Evolutionary conservation across 2,329 filamentous ascomycete species (phyloP).

Genomic region (Diaporthe caulivora): DNA sequence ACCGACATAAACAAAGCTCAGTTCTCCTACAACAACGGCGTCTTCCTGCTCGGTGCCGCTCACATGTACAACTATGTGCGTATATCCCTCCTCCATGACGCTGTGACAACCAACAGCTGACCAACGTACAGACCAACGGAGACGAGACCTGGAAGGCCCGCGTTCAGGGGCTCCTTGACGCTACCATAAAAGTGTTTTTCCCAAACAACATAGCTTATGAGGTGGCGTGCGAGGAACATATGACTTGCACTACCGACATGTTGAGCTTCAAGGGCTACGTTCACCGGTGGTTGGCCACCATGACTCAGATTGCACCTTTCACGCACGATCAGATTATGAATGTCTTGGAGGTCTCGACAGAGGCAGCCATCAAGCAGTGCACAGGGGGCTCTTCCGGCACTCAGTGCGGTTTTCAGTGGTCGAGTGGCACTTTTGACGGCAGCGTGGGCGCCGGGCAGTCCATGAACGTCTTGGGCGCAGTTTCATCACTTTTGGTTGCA

Average conservation of each 20-base stretch:
- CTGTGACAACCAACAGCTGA: neutral
- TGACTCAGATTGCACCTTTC: constrained; percentile 39
- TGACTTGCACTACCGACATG: constrained; percentile 41
- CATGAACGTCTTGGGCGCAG: constrained; percentile 65
- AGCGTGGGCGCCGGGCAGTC: constrained; percentile 67
- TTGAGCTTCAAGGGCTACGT: constrained; percentile 41
- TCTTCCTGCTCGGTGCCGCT: constrained; percentile 77
- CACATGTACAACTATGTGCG: constrained; percentile 52
- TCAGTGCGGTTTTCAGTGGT: constrained; percentile 68
- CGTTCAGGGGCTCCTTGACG: constrained; percentile 36
- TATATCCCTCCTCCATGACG: neutral
- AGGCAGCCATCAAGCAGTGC: constrained; percentile 39
- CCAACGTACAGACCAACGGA: constrained; percentile 33
- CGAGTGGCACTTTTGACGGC: constrained; percentile 58
- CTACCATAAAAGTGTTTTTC: constrained; percentile 52
- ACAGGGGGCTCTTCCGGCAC: constrained; percentile 46
- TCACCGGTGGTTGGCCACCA: constrained; percentile 39
- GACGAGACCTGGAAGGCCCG: constrained; percentile 37
- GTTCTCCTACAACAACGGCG: constrained; percentile 81
- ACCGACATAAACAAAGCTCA: constrained; percentile 63
- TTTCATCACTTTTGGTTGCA: constrained; percentile 59
- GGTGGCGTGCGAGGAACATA: constrained; percentile 38
- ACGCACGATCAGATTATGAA: constrained; percentile 37
- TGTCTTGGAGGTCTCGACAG: constrained; percentile 33
- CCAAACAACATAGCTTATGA: constrained; percentile 39